phyloP scores from a whole-genome alignment of 2,329 filamentous ascomycete species.

The Stenocarpella maydis region DNA sequence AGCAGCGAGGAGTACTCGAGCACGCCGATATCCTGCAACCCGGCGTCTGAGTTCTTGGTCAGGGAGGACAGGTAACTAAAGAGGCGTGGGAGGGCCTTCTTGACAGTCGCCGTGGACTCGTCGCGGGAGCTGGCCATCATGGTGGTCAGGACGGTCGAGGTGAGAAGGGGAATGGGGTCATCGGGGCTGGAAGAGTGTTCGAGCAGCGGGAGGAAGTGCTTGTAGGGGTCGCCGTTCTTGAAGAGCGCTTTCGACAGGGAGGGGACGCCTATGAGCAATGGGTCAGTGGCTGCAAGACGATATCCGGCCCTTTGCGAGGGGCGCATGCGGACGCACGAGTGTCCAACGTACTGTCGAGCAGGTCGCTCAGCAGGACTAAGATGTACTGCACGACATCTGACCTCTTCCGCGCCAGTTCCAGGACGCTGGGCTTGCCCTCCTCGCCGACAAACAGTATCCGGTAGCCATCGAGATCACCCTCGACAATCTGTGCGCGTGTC shows the following conservation, averaged over 20 bases:
- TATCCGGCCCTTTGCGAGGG: neutral
- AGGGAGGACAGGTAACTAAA: slow-evolving; percentile 87
- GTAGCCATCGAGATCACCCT: slow-evolving; percentile 82
- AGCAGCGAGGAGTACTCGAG: slow-evolving; percentile 89
- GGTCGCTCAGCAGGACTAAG: slow-evolving; percentile 85
- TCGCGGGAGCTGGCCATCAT: slow-evolving; percentile 76
- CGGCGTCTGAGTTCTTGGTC: slow-evolving; percentile 84
- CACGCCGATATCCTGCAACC: slow-evolving; percentile 94
- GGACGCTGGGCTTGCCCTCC: slow-evolving; percentile 73
- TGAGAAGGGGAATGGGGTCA: slow-evolving; percentile 87
- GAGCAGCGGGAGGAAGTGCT: slow-evolving; percentile 84
- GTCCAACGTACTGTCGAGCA: slow-evolving; percentile 78
- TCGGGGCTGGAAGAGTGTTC: slow-evolving; percentile 76
- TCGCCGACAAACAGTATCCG: slow-evolving; percentile 80
- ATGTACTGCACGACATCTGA: slow-evolving; percentile 95
- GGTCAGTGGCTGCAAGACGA: neutral
- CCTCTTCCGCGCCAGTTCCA: slow-evolving; percentile 86
- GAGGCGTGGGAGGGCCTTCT: slow-evolving; percentile 78
- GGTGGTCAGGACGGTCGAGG: slow-evolving; percentile 84
- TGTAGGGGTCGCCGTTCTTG: slow-evolving; percentile 79
- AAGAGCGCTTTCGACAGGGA: slow-evolving; percentile 79
- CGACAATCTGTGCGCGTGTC: slow-evolving; percentile 82
- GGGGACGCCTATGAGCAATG: slow-evolving; percentile 71
- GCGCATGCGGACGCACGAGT: neutral
- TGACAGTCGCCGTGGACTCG: slow-evolving; percentile 70